A percentile compares a stretch with the other conserved stretches of the same genome.
These are phyloP conservation scores for Coemansia biformis DNA, from an alignment of 192 early-diverging fungal genomes.

Conservation along the genomic window DNA sequence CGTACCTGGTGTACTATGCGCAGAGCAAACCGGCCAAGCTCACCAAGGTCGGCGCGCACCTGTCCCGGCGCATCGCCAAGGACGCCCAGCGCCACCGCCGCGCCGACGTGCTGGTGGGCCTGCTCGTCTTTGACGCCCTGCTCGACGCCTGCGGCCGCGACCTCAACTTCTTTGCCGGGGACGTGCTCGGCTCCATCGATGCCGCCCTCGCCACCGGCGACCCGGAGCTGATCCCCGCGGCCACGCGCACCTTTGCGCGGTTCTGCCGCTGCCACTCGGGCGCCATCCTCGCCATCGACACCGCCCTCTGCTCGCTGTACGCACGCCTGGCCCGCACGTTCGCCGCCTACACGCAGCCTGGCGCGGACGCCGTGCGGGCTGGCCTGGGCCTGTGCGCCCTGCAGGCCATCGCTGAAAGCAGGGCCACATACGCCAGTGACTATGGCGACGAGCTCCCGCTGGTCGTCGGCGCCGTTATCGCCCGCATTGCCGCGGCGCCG, in stretches of 20 bases:
- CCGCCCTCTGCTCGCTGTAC: constrained; percentile 53
- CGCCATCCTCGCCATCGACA: constrained; percentile 65
- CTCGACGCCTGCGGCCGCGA: constrained; percentile 66
- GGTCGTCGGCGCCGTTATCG: constrained; percentile 54
- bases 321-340: constrained; percentile 54
- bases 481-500: constrained; percentile 16
- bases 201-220: constrained; percentile 54
- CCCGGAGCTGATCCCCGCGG: constrained; percentile 55
- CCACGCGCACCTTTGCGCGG: constrained; percentile 61
- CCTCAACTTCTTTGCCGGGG: constrained; percentile 76
- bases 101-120: constrained; percentile 64
- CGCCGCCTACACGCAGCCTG: constrained; percentile 40
- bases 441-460: constrained; percentile 57
- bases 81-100: constrained; percentile 60
- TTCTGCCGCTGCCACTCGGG: constrained; percentile 71
- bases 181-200: constrained; percentile 70
- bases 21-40: constrained; percentile 83
- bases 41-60: constrained; percentile 78
- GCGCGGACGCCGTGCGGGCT: constrained; percentile 7
- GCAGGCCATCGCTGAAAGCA: constrained; percentile 58
- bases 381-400: constrained; percentile 60
- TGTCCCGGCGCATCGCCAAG: constrained; percentile 63
- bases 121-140: constrained; percentile 71
- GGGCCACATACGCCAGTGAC: constrained; percentile 59
- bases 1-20: constrained; percentile 84